Conservation (phyloP, 371 early-diverging fungal genomes). For the Mortierella sp. region DNA sequence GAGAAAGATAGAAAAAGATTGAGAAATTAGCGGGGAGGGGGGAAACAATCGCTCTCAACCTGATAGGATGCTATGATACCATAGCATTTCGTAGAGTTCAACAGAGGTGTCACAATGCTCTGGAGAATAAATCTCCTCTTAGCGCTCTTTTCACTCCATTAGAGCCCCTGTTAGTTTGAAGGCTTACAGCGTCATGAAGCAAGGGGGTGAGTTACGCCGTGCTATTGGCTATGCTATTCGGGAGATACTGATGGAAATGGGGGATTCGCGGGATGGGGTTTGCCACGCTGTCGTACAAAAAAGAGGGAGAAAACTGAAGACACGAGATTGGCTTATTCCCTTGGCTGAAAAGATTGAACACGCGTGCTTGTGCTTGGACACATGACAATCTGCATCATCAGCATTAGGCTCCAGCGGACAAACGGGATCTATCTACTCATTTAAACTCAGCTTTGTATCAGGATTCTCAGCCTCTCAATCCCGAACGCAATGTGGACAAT, state of each 20-base stretch:
- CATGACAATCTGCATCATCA: background rate
- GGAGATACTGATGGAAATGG: constrained; percentile 2
- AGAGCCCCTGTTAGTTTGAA: constrained; percentile 1
- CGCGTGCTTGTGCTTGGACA: background rate
- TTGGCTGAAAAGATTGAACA: background rate
- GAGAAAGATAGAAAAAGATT: constrained; percentile 9
- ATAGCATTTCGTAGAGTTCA: constrained; percentile 2
- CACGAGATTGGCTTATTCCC: background rate
- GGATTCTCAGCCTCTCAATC: no score
- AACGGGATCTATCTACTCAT: constrained; percentile 1
- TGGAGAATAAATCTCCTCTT: constrained; percentile 7
- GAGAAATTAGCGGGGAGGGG: constrained; percentile 1
- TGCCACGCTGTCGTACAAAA: constrained; percentile 43
- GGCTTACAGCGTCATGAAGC: background rate
- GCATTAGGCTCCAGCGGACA: background rate
- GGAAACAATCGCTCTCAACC: constrained; percentile 27
- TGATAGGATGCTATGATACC: constrained; percentile 14
- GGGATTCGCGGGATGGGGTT: background rate
- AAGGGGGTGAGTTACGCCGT: background rate
- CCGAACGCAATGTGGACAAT: no score
- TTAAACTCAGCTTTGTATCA: background rate
- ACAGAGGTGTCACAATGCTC: background rate
- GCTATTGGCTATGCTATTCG: background rate
- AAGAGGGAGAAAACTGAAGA: background rate
- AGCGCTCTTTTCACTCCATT: constrained; percentile 8